phyloP scores from a whole-genome alignment of 2,329 filamentous ascomycete genomes.

The Colletotrichum orbiculare region DNA sequence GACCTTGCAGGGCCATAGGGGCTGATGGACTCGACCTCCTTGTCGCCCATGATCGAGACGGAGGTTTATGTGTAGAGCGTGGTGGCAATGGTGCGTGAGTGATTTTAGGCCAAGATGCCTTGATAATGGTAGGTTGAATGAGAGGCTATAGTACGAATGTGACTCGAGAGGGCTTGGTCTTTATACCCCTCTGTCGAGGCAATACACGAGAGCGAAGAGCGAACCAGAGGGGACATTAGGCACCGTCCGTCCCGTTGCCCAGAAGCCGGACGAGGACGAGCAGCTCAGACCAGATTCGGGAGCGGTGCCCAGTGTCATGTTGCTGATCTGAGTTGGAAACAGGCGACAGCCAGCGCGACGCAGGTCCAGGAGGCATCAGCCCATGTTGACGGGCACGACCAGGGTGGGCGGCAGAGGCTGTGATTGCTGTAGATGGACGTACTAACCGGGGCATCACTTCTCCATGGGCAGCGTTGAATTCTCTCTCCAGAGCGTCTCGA shows the following conservation, averaged over 20 bases:
- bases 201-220: not conserved
- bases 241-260: slow-evolving; percentile 3
- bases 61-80: slow-evolving; percentile 11
- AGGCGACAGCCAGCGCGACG: slow-evolving; percentile 1
- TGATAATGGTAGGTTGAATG: slow-evolving; percentile 16
- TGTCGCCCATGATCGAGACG: slow-evolving; percentile 36
- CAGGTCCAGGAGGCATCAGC: slow-evolving; percentile 25
- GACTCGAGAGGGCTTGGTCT: slow-evolving; percentile 10
- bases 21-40: slow-evolving; percentile 66
- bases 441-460: not conserved
- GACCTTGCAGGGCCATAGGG: slow-evolving; percentile 74
- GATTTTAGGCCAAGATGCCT: slow-evolving; percentile 43
- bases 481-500: too few relatives aligned
- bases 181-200: slow-evolving; percentile 24
- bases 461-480: not conserved
- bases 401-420: slow-evolving; percentile 16
- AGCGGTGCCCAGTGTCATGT: slow-evolving; percentile 12
- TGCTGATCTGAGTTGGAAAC: slow-evolving; percentile 19
- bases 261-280: slow-evolving; percentile 7
- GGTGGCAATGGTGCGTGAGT: slow-evolving; percentile 1
- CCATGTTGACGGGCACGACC: slow-evolving; percentile 25
- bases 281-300: slow-evolving; percentile 12
- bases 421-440: slow-evolving; percentile 5
- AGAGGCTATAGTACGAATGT: slow-evolving; percentile 1
- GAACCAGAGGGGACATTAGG: slow-evolving; percentile 1